Conservation (phyloP, 352 stramenopile genomes). For the Pythium sp. region DNA sequence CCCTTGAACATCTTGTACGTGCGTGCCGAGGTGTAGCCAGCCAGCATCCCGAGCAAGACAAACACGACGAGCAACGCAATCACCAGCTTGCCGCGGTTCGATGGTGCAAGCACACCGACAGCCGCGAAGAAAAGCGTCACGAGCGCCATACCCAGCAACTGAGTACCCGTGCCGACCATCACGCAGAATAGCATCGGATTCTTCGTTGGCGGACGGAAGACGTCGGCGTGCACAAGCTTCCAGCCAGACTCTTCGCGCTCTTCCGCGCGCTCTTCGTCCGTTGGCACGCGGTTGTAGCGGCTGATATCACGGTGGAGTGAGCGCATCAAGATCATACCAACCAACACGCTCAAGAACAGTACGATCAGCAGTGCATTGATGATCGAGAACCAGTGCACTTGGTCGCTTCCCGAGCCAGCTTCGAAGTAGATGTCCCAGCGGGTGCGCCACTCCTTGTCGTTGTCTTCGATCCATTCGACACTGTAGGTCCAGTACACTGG, state of each 20-base stretch:
- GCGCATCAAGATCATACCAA: slow-evolving; percentile 98
- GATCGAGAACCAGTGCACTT: slow-evolving; percentile 99
- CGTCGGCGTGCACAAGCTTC: slow-evolving; percentile 99
- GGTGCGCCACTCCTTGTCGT: slow-evolving; percentile 95
- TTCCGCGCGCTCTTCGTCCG: slow-evolving; percentile 96
- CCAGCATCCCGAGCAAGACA: slow-evolving; percentile 95
- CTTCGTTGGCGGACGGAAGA: slow-evolving; percentile 96
- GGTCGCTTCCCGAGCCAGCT: slow-evolving; percentile 83
- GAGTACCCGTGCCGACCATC: slow-evolving; percentile 96
- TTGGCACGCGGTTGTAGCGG: slow-evolving; percentile 96
- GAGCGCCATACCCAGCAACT: slow-evolving; percentile 96
- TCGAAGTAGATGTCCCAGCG: slow-evolving; percentile 99
- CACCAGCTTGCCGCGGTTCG: slow-evolving; percentile 97
- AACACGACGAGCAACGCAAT: slow-evolving; percentile 98
- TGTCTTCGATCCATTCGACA: slow-evolving; percentile 95
- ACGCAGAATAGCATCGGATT: slow-evolving; percentile 97
- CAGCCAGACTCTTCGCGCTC: slow-evolving; percentile 98
- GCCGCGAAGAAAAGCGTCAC: slow-evolving; percentile 97
- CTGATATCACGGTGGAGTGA: slow-evolving; percentile 98
- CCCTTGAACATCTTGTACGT: slow-evolving; percentile 99
- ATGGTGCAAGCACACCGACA: slow-evolving; percentile 95
- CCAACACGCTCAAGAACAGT: slow-evolving; percentile 98
- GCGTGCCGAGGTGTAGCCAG: slow-evolving; percentile 94
- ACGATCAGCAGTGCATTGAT: slow-evolving; percentile 99
- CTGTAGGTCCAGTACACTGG: slow-evolving; percentile 97